phyloP scores from a whole-genome alignment of 2,329 filamentous ascomycete genomes.

The Fragosphaeria purpurea region DNA sequence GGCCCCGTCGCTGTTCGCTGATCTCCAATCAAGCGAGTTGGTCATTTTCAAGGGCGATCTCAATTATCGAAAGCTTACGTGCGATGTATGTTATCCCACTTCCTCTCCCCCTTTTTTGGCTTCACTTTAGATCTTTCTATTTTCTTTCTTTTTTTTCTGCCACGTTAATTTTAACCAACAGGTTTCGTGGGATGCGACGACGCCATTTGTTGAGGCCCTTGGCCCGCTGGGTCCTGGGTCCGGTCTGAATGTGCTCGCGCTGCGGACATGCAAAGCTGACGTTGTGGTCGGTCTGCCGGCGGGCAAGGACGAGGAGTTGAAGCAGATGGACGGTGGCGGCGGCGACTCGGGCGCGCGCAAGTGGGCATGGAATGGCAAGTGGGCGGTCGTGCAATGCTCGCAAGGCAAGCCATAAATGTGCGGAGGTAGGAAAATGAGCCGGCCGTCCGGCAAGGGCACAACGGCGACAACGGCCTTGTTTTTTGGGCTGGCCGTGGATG shows the following conservation, averaged over 20 bases:
- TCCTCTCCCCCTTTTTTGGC: background rate
- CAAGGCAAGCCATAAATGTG: constrained; percentile 35
- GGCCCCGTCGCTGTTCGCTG: constrained; percentile 58
- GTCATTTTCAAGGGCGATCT: constrained; percentile 96
- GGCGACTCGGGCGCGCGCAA: constrained; percentile 61
- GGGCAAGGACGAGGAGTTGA: constrained; percentile 72
- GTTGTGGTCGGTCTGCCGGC: constrained; percentile 79
- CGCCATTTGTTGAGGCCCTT: constrained; percentile 73
- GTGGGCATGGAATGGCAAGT: constrained; percentile 96
- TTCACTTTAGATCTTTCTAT: background rate
- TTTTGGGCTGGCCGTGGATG: no score
- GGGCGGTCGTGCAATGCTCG: constrained; percentile 84
- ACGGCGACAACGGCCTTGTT: no score
- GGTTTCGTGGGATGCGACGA: constrained; percentile 77
- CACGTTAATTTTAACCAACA: constrained; percentile 22
- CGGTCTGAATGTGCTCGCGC: constrained; percentile 72
- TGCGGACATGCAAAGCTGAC: constrained; percentile 94
- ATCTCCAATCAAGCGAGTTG: constrained; percentile 73
- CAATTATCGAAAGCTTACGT: constrained; percentile 89
- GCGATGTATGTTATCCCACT: constrained; percentile 53
- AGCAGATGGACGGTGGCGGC: constrained; percentile 55
- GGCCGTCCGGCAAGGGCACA: no score
- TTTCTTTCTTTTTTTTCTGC: background rate
- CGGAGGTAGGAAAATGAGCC: no score
- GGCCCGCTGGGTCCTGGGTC: constrained; percentile 76